Evolutionary conservation across 441 rosid species (phyloP).

Genomic region (Dalechampia spathulata): DNA sequence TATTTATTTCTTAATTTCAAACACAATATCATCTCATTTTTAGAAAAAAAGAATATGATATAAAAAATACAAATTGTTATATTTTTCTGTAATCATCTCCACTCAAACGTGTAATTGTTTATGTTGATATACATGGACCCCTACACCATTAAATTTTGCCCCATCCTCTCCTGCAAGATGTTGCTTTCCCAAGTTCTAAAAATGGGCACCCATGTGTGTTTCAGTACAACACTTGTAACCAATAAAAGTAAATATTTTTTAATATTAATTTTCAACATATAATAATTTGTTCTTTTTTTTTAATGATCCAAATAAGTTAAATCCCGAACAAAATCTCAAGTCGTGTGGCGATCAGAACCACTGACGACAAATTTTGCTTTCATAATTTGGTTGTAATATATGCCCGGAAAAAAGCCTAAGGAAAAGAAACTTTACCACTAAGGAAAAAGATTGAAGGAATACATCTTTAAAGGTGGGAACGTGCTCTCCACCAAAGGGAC

Average conservation of each 20-base stretch:
- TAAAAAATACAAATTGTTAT: too few relatives aligned
- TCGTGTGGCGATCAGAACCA: background rate
- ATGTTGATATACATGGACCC: background rate
- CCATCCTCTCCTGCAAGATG: constrained; percentile 12
- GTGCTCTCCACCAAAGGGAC: background rate
- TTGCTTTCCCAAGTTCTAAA: constrained; percentile 18
- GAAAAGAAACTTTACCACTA: background rate
- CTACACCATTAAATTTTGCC: constrained; percentile 1
- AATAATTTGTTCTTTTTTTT: too few relatives aligned
- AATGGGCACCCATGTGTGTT: constrained; percentile 16
- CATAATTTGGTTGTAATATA: background rate
- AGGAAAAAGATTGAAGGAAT: background rate
- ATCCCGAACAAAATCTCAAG: too few relatives aligned
- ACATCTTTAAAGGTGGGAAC: constrained; percentile 5
- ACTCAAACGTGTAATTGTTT: background rate
- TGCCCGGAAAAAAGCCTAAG: background rate
- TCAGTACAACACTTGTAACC: too few relatives aligned
- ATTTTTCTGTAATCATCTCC: too few relatives aligned
- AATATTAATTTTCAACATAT: too few relatives aligned
- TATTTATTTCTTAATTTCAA: too few relatives aligned
- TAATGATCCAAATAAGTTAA: too few relatives aligned
- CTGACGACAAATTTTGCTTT: background rate
- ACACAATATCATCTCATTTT: too few relatives aligned
- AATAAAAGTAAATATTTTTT: too few relatives aligned
- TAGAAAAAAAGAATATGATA: too few relatives aligned